Evolutionary conservation across 148 eudicot genomes (phyloP), one percentile per base, ranked within the genome.

Genomic region (Heliamphora exappendiculata): DNA sequence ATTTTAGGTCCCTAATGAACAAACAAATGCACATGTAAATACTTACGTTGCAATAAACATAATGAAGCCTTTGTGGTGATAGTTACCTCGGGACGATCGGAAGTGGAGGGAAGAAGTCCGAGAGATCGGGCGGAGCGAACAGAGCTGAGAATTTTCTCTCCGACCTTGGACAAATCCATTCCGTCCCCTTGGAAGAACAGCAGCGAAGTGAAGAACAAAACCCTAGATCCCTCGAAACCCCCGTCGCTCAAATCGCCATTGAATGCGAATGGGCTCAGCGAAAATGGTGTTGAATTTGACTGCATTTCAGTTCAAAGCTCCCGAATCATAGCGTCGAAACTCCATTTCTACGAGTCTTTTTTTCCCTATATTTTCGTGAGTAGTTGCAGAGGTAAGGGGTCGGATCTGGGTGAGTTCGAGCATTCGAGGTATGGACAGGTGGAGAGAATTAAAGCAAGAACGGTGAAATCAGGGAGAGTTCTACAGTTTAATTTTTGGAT

Each of bases 91-190:
- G 97, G 98, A 12, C 96, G 98, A 88, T 93, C 92, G 36, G 95
- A 86, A 41, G 89, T 41, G 20, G 92, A 74, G 62, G 97, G 96
- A 34, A 94, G 92, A 39, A 94, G 82, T 54, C 93, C 94, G 33
- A 92, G 87, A 34, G 97, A 88, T 22, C 93, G 83, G 51, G 96
- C 97, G 41, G 98, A 90, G 29, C 97, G 95, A 75, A 95, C 98
- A 24, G 98, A 91, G 67, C 90, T 89, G 67, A 95, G 85, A 42
- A 95, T 83, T 81, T 83, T 92, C 87, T 89, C 91, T 2, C 97
- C 97, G 49, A 95, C 94, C 82, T 88, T 92, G 17, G 96, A 90
- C 47, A 91, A 87, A 86, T 95, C 98, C 98, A 95, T 95, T 53
- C 85, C 80, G 72, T 86, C 87, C 26, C 88, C 88, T 58, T 67